Evolutionary conservation across 2,329 filamentous ascomycete species (phyloP), one percentile per base, ranked within the genome.

Genomic region (Purpureocillium takamizusanense): DNA sequence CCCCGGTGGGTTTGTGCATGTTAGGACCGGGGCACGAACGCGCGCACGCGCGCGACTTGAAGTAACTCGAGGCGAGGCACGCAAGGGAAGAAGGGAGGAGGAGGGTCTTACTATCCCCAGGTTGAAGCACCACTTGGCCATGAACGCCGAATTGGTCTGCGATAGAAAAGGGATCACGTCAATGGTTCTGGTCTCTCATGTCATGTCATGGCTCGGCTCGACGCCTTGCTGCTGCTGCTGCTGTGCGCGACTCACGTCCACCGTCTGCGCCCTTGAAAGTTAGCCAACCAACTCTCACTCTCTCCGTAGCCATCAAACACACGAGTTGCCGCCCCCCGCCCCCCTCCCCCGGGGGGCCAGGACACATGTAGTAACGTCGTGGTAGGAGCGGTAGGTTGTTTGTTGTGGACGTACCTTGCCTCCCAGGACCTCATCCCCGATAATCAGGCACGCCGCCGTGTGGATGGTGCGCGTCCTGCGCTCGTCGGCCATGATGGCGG

Each of bases 371-470:
- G 25, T 13, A 11, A 15, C 10, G 30, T 13, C 31, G 7, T 14
- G 3, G 11, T 11, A 33, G 6, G 10, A 30, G 30, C 7, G 29
- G 21, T 6, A 21, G 21, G n/a, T n/a, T n/a, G n/a, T n/a, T n/a
- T n/a, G n/a, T n/a, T n/a, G n/a, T 2, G 17, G n/a, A 3, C 10
- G 54, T 67, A 87, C 89, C 82, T 97, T 97, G 51, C 92, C 90
- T 16, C 88, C 89, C 4, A 97, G 71, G 5, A 97, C 88, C 61
- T 95, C 90, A 63, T 97, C 90, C n/a, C 90, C 90, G 52, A 98
- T 97, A 43, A 98, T 88, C 46, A 97, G 65, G 60, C 87, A 94
- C 40, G 84, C 90, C 10, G 90, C 92, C 34, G 89, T 95, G 56
- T 87, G 81, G 50, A 97, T 94, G 43, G 74, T 79, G 54, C 80